A percentile compares a stretch with the other conserved stretches of the same genome.
These are phyloP conservation scores for Lenwebbia sp. DNA, from an alignment of 345 rosid genomes.

Conservation along the genomic window DNA sequence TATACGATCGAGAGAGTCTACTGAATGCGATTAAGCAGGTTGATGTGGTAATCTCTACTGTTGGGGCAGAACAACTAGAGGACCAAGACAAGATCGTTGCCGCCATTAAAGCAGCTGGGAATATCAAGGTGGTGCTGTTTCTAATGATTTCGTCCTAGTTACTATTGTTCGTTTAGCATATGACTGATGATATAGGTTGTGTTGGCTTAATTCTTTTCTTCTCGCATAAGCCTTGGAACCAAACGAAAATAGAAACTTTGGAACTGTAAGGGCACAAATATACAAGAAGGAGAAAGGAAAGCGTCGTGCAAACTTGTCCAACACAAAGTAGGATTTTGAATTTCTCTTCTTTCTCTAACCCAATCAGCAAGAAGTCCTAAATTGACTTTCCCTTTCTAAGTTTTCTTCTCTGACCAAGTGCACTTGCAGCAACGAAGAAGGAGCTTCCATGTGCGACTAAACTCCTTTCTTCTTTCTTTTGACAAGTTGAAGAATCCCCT, in stretches of 20 bases:
- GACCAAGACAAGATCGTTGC: conserved; percentile 6
- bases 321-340: background rate
- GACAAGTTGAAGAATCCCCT: background rate
- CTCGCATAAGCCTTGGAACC: background rate
- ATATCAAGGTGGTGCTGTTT: background rate
- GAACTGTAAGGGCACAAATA: background rate
- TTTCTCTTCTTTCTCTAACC: background rate
- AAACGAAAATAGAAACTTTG: background rate
- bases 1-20: background rate
- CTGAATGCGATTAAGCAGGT: conserved; percentile 1
- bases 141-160: background rate
- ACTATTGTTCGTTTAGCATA: background rate
- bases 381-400: background rate
- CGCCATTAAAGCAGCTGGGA: conserved; percentile 4
- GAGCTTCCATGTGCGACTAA: background rate
- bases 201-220: background rate
- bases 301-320: background rate
- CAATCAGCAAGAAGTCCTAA: background rate
- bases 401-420: background rate
- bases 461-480: background rate
- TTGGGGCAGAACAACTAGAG: background rate
- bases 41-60: conserved; percentile 1
- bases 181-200: background rate
- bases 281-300: background rate
- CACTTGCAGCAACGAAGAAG: background rate